phyloP scores from a whole-genome alignment of 371 early-diverging fungal genomes.

The Sporodiniella umbellata region DNA sequence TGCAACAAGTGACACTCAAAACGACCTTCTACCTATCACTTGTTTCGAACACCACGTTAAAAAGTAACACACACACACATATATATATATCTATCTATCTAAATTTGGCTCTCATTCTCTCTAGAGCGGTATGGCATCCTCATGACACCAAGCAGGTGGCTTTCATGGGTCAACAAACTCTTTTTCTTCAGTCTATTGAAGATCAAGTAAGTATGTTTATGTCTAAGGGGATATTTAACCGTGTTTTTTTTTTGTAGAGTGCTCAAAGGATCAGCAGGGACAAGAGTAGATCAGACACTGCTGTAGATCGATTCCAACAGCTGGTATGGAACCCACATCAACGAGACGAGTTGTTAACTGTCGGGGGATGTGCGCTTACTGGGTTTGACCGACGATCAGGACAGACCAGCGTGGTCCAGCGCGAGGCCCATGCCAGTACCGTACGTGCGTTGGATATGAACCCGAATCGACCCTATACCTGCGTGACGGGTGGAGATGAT shows the following conservation, averaged over 20 bases:
- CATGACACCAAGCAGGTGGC: conserved; percentile 18
- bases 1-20: neutral
- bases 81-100: too few relatives aligned
- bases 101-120: neutral
- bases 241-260: neutral
- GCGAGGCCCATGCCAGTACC: conserved; percentile 61
- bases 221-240: neutral
- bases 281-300: too few relatives aligned
- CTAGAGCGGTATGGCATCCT: conserved; percentile 41
- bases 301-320: too few relatives aligned
- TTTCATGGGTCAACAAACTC: conserved; percentile 16
- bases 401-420: conserved; percentile 39
- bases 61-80: conserved; percentile 3
- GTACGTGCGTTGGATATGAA: conserved; percentile 82
- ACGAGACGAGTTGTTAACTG: conserved; percentile 54
- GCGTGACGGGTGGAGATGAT: conserved; percentile 87
- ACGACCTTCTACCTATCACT: conserved; percentile 3
- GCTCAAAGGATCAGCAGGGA: neutral
- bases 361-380: conserved; percentile 52
- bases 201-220: too few relatives aligned
- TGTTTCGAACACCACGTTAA: conserved; percentile 15
- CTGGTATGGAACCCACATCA: conserved; percentile 77
- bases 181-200: conserved; percentile 17
- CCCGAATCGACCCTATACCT: conserved; percentile 76
- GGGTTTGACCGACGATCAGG: conserved; percentile 71